A percentile compares a stretch with the other conserved stretches of the same genome.
Conservation (phyloP, 1,139 yeast genomes). For the Geotrichum bryndzae region DNA sequence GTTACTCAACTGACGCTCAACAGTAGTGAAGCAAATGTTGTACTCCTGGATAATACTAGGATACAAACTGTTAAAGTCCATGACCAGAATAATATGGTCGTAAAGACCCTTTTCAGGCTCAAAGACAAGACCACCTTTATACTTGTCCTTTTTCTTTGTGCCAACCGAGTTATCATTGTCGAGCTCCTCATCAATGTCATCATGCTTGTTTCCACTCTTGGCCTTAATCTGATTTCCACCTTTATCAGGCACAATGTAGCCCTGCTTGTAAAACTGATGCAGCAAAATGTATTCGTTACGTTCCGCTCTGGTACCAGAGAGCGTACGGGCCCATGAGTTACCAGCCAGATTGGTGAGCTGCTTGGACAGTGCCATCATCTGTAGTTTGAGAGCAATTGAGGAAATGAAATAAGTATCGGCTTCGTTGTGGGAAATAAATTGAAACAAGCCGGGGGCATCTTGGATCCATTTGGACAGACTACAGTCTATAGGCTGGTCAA, state of each 20-base stretch:
- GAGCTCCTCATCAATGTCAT: constrained; percentile 26
- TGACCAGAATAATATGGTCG: constrained; percentile 79
- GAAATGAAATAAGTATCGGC: constrained; percentile 58
- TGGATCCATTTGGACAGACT: constrained; percentile 49
- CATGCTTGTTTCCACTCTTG: constrained; percentile 23
- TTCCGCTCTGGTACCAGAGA: constrained; percentile 94
- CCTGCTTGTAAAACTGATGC: constrained; percentile 82
- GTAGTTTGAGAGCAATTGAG: constrained; percentile 75
- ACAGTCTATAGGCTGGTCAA: constrained; percentile 69
- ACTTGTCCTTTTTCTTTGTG: constrained; percentile 67
- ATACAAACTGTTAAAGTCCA: constrained; percentile 97
- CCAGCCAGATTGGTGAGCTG: constrained; percentile 94
- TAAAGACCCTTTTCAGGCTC: constrained; percentile 96
- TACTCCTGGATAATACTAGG: constrained; percentile 97
- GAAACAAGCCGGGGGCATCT: constrained; percentile 59
- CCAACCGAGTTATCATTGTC: constrained; percentile 30
- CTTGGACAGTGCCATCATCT: constrained; percentile 80
- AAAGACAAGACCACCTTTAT: constrained; percentile 93
- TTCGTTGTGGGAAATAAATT: constrained; percentile 67
- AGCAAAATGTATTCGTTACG: constrained; percentile 88
- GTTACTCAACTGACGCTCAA: constrained; percentile 45
- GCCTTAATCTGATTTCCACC: constrained; percentile 27
- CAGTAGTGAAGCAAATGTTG: constrained; percentile 95
- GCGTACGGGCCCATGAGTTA: constrained; percentile 93
- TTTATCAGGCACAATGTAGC: constrained; percentile 86